Percentiles rank a stretch among this genome's conserved stretches.
phyloP scores from a whole-genome alignment of 2,329 filamentous ascomycete species.

The Alternaria consortialis region DNA sequence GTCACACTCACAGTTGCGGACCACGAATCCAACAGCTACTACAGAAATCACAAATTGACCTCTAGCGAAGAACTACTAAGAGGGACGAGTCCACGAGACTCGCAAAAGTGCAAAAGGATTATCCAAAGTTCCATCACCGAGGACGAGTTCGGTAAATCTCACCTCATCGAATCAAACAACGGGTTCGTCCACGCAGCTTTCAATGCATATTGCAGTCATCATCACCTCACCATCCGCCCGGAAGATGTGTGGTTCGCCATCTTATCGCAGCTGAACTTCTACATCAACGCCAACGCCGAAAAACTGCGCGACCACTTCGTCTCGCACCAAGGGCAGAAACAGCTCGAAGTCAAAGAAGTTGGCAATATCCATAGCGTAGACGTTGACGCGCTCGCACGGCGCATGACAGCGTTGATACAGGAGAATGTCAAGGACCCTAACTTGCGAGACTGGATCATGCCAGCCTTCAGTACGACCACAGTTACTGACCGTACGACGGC shows the following conservation, averaged over 20 bases:
- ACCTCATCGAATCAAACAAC: conserved; percentile 19
- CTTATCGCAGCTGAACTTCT: conserved; percentile 35
- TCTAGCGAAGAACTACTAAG: background rate
- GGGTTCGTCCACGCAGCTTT: conserved; percentile 27
- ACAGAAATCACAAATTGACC: background rate
- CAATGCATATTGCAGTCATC: conserved; percentile 29
- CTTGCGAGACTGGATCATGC: conserved; percentile 30
- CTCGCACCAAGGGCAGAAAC: conserved; percentile 38
- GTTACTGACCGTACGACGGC: conserved; percentile 20
- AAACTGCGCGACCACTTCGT: conserved; percentile 41
- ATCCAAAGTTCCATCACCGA: conserved; percentile 20
- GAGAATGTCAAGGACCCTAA: conserved; percentile 18
- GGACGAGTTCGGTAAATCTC: background rate
- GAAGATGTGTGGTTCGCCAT: conserved; percentile 42
- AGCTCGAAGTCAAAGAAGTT: conserved; percentile 18
- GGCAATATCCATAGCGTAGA: conserved; percentile 13
- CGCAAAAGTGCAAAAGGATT: conserved; percentile 1
- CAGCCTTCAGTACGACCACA: conserved; percentile 30
- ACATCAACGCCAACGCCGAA: conserved; percentile 37
- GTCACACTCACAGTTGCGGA: conserved; percentile 19
- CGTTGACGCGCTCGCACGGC: conserved; percentile 9
- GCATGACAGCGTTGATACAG: conserved; percentile 18
- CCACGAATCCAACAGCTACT: conserved; percentile 8
- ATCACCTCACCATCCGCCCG: conserved; percentile 34
- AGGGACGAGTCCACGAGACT: background rate